Evolutionary conservation across 345 rosid genomes (phyloP), one percentile per base, ranked within the genome.

Genomic region (Brassica juncea): DNA sequence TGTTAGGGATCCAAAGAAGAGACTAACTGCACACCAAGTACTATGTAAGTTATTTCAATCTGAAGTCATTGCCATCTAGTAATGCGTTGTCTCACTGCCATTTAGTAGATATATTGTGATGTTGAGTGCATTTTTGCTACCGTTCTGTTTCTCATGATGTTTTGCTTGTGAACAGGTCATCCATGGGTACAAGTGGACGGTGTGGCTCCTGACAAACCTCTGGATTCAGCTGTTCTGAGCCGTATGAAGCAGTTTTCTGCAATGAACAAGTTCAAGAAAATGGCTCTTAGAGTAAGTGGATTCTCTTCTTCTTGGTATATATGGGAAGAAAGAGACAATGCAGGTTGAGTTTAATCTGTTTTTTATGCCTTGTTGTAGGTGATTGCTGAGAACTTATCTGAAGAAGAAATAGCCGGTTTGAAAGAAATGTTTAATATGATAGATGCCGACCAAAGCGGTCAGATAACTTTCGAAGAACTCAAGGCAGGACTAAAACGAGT

Each of bases 401-500:
- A 92, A 80, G 97, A 92, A 77, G 97, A 92, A 84, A 92, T 92
- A 72, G 97, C 97, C 32, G 97, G 97, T 62, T 84, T 92, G 68
- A 92, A 86, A 83, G 95, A 92, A 83, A 86, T 92, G 97, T 92
- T 92, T 87, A 90, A 87, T 81, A 92, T 92, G 97, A 90, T 92
- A 71, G 97, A 92, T 68, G 73, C 95, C 0, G 97, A 92, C 77
- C 86, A 86, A 27, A 90, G 95, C 58, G 97, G 97, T 80, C 92
- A 89, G 73, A 92, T 92, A 80, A 92, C 90, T 66, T 92, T 85
- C 7, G 97, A 92, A 84, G 95, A 92, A 81, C 92, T 92, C 11
- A 90, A 92, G 85, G 95, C 84, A 27, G 97, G 97, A 78, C 73
- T 92, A 14, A 85, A 88, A 79, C 80, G 90, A 82, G 87, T 86